Base-by-base conservation (phyloP, 2,329 filamentous ascomycete species). In the Neophaeococcomyces mojaviensis region DNA sequence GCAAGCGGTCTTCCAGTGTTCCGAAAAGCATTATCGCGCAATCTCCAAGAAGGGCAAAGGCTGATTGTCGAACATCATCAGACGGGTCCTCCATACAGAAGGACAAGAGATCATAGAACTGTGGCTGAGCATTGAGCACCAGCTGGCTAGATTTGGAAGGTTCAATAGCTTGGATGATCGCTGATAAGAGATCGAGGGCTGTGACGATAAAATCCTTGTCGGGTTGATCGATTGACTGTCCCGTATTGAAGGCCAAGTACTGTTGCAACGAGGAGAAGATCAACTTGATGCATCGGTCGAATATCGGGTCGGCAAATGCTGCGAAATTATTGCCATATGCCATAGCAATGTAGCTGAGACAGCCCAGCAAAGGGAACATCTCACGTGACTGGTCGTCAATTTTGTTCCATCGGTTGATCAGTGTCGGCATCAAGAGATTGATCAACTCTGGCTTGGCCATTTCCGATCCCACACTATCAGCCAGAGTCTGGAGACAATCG, bases 141-240 rank as follows among this genome's bases (percentile, higher is more conserved):
- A 98, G 75, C 55, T 84, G 78, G n/a, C 79, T 74, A 45, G 86
- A 86, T 67, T 87, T 83, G 38, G 77, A 68, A 39, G 77, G 72
- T 39, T 87, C 81, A 6, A 98, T 77, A 2, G 89, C 88, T 64
- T 98, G 92, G 46, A 98, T 86, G 55, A 97, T 87, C 20, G 89
- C 85, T 61, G 89, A 95, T 46, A 98, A 70, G 12, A 98, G 79
- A 63, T 98, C 92, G 49, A 98, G 74, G 59, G 88, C 95, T 24
- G 92, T 97, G 39, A 98, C 84, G 50, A 97, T 72, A 68, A 97
- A 98, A 67, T 98, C 92, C 71, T 96, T 96, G 66, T 97, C 89
- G 1, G 92, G 90, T 41, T 78, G 73, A 48, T 96, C 89, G 32
- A 86, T 67, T 7, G 72, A 70, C 3, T 78, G 70, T 60, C 90